These are phyloP conservation scores for Paraurostyla sp. DNA, from an alignment of 73 alveolate genomes.

Conservation along the genomic window DNA sequence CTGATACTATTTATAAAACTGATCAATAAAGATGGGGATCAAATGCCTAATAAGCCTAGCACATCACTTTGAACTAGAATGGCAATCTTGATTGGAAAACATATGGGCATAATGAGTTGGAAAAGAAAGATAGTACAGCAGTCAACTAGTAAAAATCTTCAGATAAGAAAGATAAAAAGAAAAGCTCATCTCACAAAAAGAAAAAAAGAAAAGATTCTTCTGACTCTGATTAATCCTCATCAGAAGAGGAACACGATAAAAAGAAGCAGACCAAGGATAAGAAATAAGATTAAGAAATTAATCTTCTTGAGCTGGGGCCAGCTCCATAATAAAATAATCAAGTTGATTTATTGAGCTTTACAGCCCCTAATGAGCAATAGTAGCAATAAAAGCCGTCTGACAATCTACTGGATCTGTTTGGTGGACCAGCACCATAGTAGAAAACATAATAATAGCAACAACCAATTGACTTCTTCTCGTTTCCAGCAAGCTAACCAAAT, in stretches of 20 bases:
- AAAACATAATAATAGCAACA: background rate
- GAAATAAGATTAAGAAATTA: background rate
- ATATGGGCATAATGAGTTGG: background rate
- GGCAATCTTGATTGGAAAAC: no score
- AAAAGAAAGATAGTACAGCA: background rate
- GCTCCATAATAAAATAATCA: background rate
- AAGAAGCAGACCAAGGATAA: background rate
- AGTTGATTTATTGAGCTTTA: background rate
- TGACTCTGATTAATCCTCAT: background rate
- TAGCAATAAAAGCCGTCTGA: background rate
- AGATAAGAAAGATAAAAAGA: background rate
- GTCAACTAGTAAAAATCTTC: no score
- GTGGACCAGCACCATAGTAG: background rate
- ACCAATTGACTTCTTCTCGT: background rate
- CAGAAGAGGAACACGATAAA: background rate
- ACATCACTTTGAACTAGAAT: no score
- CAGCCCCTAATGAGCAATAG: background rate
- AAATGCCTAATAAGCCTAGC: no score
- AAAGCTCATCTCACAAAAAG: constrained; percentile 28
- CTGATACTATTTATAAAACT: no score
- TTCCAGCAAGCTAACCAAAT: background rate
- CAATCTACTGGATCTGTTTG: background rate
- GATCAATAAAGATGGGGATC: no score
- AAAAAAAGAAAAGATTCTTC: background rate
- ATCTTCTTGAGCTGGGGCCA: background rate